Conservation (phyloP, 2,329 filamentous ascomycete genomes). For the Aspergillus tamarii region DNA sequence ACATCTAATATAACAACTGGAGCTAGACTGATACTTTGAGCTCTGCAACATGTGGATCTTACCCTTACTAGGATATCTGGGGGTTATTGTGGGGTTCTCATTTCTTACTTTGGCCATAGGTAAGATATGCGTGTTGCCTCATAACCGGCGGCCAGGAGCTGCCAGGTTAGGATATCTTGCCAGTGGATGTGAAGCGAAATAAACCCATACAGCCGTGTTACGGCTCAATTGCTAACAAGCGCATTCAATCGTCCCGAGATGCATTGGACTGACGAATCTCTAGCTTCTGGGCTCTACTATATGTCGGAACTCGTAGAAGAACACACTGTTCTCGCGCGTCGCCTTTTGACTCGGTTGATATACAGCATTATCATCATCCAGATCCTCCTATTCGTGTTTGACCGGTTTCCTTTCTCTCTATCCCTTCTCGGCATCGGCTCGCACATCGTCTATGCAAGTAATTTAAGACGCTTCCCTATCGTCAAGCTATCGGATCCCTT, state of each 20-base stretch:
- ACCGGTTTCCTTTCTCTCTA: slow-evolving; percentile 79
- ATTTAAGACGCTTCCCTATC: slow-evolving; percentile 74
- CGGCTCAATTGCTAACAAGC: not conserved
- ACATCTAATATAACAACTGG: not conserved
- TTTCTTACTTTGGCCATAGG: slow-evolving; percentile 94
- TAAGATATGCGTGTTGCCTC: slow-evolving; percentile 35
- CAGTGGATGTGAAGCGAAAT: not conserved
- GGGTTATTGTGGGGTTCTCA: slow-evolving; percentile 83
- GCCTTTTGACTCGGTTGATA: slow-evolving; percentile 81
- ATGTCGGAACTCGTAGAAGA: slow-evolving; percentile 97
- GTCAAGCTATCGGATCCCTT: slow-evolving; percentile 87
- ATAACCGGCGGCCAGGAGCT: not conserved
- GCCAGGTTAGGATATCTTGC: not conserved
- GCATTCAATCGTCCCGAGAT: not conserved
- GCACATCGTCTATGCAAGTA: slow-evolving; percentile 85
- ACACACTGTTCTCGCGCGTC: slow-evolving; percentile 90
- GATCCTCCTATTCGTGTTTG: slow-evolving; percentile 73
- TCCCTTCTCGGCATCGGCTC: slow-evolving; percentile 76
- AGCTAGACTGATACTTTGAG: not conserved
- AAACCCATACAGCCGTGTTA: not conserved
- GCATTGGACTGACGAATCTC: slow-evolving; percentile 16
- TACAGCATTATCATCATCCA: slow-evolving; percentile 79
- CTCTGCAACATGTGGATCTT: slow-evolving; percentile 82
- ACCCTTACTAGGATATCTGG: slow-evolving; percentile 85
- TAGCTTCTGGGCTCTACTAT: slow-evolving; percentile 97